Evolutionary conservation across 495 filamentous ascomycete species (phyloP), one percentile per base, ranked within the genome.

Genomic region (Trichoderma reesei): DNA sequence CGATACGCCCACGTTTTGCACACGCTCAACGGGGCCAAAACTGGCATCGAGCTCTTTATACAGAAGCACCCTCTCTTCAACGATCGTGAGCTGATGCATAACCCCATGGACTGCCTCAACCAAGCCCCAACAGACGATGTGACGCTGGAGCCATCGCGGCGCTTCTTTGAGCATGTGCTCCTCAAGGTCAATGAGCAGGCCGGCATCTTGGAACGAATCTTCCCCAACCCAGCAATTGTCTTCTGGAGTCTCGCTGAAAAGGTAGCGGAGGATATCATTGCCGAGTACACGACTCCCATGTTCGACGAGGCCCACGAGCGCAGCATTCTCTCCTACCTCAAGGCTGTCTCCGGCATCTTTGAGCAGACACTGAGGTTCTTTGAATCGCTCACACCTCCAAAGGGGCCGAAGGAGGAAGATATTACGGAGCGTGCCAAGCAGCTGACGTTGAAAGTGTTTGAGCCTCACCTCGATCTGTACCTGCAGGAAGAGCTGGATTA

Each of bases 391-490:
- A 76, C 81, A 64, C 82, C 87, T 18, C 82, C 79, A 16, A 76
- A 76, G 37, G 74, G 72, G 59, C 36, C 36, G 14, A 33, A 63
- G 14, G 67, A 65, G 18, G 67, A 65, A 10, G 64, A 75, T 16
- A 61, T 70, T 41, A 70, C 74, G 63, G 72, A 71, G 26, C 71
- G 74, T 34, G 84, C 87, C 16, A 87, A 84, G 68, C 73, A 82
- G 61, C 79, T 90, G 20, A 79, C 93, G 34, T 73, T 82, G 14
- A 84, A 82, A 65, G 84, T 90, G 0, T 97, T 95, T 70, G 93
- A 98, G 70, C 90, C 89, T 51, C 92, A 98, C 70, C 80, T 97
- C 37, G 95, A 98, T 74, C 76, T 96, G 2, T 99, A 98, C 73
- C 81, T 98, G 18, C 86, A 90, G 61, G 94, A 98, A 69, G 95